Base-by-base conservation (phyloP, 768 basidiomycete species). In the Boletus sp. region DNA sequence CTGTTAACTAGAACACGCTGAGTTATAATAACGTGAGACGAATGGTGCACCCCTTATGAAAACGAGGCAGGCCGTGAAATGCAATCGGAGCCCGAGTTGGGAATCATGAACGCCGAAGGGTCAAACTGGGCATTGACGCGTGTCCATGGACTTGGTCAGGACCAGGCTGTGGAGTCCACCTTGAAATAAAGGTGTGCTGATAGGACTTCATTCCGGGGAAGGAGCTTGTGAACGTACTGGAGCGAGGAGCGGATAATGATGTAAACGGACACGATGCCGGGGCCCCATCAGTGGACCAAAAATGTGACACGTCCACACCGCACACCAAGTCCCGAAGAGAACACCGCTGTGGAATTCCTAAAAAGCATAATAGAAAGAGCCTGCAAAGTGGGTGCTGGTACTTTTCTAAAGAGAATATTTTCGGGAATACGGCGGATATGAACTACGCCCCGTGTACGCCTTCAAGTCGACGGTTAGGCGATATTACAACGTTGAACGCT, bases 341-440 rank as follows among this genome's bases (percentile, higher is more conserved):
- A 62, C 37, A 10, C 44, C 39, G 28, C 42, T 30, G 46, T 45
- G 24, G 55, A 54, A 52, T 57, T 52, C 61, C 51, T 56, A 41
- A 61, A 61, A 58, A 68, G 61, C 54, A 56, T 40, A 42, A 69
- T 63, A 61, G 66, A 70, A 66, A 51, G 49, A 46, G 56, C 55
- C 20, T 51, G 60, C 55, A 60, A 47, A 59, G 44, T 49, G 57
- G 57, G 55, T 4, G 50, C 35, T 45, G 18, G 41, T 29, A 60
- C 47, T 18, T 53, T 70, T 67, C 67, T 41, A 59, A 59, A 61
- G 50, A 62, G 61, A 69, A 66, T 36, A 7, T 41, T 28, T 44
- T 65, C 59, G 57, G 51, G 50, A 60, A 62, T 54, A 62, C 33
- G 58, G 58, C 69, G 69, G 69, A 70, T 63, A 70, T 70, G 69